Evolutionary conservation across 1,139 yeast species (phyloP), one percentile per base, ranked within the genome.

Genomic region (Lizanozyma gosingica): DNA sequence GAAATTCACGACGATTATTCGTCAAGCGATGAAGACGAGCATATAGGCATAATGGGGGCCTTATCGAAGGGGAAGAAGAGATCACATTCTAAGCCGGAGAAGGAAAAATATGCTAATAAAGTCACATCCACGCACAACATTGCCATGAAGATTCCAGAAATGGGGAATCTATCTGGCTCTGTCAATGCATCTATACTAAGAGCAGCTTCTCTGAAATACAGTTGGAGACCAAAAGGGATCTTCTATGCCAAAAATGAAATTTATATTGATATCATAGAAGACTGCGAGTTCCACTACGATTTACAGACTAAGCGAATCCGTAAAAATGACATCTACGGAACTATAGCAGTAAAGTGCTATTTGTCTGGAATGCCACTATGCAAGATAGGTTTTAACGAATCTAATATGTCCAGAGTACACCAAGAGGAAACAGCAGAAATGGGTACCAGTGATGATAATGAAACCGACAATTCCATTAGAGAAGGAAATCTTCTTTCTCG

Each of bases 151-250:
- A 6, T 22, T 22, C n/a, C n/a, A n/a, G 29, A 6, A 22, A 6
- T 22, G 9, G 6, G 6, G 6, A 11, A 22, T 6, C 6, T 22
- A 6, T 22, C 29, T 6, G 47, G 52, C 16, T 46, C 53, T 32
- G 67, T 82, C 44, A 83, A 83, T 52, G 76, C 85, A 37, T 75
- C 84, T 15, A 74, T 83, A 14, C 65, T 55, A 50, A 64, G 73
- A 34, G 66, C 73, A 0, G 60, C 65, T 17, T 59, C 67, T 2
- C 70, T 63, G 62, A 59, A 71, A 0, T 64, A 70, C 17, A 67
- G 63, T 48, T 70, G 76, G 76, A 50, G 76, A 40, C 74, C 73
- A 8, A 69, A 69, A 48, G 76, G 76, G 14, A 69, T 70, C 2
- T 68, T 62, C 43, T 70, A 70, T 47, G 60, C 72, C 15, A 70